A percentile compares a stretch with the other conserved stretches of the same genome.
Conservation (phyloP, 2,329 filamentous ascomycete genomes). For the Trichophyton benhamiae region DNA sequence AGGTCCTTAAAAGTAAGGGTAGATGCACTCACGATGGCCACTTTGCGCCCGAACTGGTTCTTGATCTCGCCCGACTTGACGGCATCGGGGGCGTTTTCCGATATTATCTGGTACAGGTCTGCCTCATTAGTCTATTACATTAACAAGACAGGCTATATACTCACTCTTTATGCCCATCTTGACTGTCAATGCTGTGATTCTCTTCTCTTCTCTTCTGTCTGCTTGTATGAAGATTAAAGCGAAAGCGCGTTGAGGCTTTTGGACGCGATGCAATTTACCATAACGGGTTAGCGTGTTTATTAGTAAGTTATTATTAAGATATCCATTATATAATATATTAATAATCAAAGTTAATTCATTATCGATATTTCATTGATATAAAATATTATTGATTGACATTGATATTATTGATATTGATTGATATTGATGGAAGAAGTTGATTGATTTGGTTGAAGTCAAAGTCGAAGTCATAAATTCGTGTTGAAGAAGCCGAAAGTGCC, state of each 20-base stretch:
- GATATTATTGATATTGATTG: too few relatives aligned
- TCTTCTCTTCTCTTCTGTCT: too few relatives aligned
- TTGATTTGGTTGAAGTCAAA: neutral
- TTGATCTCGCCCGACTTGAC: slow-evolving; percentile 98
- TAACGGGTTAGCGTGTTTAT: too few relatives aligned
- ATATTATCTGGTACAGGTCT: slow-evolving; percentile 68
- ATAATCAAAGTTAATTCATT: too few relatives aligned
- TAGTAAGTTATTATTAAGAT: too few relatives aligned
- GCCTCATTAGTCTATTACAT: neutral
- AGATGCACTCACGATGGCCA: slow-evolving; percentile 65
- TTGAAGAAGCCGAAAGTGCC: neutral
- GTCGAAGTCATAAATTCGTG: too few relatives aligned
- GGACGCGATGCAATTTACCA: too few relatives aligned
- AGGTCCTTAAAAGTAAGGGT: neutral
- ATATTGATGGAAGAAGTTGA: neutral
- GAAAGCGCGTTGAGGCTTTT: too few relatives aligned
- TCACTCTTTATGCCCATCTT: slow-evolving; percentile 4
- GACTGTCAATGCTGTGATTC: neutral
- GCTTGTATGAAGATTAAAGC: too few relatives aligned
- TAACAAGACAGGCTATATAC: neutral
- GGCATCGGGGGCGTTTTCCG: slow-evolving; percentile 86
- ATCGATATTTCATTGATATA: too few relatives aligned
- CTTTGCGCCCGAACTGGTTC: slow-evolving; percentile 95
- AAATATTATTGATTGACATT: too few relatives aligned
- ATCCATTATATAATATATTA: too few relatives aligned